phyloP scores from a whole-genome alignment of 1,284 basidiomycete species.

The Cutaneotrichosporon dermatis region DNA sequence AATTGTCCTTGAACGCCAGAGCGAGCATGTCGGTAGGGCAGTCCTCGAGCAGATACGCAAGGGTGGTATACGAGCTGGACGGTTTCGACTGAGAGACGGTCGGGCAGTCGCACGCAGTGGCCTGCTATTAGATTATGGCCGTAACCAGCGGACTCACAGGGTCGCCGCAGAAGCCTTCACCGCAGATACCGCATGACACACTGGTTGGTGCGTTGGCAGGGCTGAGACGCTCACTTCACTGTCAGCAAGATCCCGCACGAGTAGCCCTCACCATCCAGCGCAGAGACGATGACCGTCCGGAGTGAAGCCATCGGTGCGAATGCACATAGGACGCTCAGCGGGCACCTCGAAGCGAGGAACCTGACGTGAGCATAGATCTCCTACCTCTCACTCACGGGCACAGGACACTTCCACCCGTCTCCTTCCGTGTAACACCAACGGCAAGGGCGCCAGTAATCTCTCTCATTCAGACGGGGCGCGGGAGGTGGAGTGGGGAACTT shows the following conservation, averaged over 20 bases:
- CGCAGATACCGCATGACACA: constrained; percentile 21
- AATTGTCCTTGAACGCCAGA: constrained; percentile 27
- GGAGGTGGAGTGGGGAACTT: constrained; percentile 25
- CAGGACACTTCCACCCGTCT: constrained; percentile 20
- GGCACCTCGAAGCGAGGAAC: constrained; percentile 23
- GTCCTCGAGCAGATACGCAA: constrained; percentile 20
- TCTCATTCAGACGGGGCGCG: constrained; percentile 12
- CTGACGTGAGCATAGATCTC: neutral
- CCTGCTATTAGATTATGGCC: constrained; percentile 1
- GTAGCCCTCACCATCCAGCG: constrained; percentile 18
- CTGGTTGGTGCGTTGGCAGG: constrained; percentile 16
- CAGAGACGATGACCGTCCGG: constrained; percentile 25
- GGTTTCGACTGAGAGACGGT: constrained; percentile 16
- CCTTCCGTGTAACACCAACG: constrained; percentile 23
- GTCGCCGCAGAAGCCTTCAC: constrained; percentile 25
- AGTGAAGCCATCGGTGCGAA: constrained; percentile 18
- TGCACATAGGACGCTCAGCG: constrained; percentile 16
- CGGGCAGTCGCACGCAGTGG: constrained; percentile 14
- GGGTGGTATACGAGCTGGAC: constrained; percentile 9
- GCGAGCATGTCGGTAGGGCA: constrained; percentile 21
- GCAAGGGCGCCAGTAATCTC: constrained; percentile 24
- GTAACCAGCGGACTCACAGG: neutral
- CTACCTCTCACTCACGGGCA: constrained; percentile 11
- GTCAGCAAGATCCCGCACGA: neutral
- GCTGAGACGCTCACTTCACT: constrained; percentile 18